A percentile compares a stretch with the other conserved stretches of the same genome.
Conservation (phyloP, 371 early-diverging fungal species). For the Mortierella sp. region DNA sequence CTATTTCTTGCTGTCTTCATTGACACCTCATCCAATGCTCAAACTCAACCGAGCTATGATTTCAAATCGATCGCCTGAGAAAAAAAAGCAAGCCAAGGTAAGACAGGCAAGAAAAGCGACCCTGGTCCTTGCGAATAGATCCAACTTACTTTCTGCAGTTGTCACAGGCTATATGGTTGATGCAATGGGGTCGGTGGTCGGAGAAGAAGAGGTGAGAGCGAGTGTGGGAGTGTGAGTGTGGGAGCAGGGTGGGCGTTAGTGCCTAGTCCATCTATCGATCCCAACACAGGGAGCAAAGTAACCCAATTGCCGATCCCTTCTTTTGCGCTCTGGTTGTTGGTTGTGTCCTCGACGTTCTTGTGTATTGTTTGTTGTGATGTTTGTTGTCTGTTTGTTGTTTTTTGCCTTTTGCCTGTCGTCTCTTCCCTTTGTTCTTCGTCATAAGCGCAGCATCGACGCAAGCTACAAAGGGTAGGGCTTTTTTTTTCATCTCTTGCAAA, state of each 20-base stretch:
- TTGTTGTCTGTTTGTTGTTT: not conserved
- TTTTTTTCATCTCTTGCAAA: too few relatives aligned
- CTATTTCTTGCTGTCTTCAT: not conserved
- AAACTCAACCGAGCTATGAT: not conserved
- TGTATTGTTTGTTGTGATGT: not conserved
- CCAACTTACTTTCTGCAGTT: slow-evolving; percentile 55
- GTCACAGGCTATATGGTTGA: slow-evolving; percentile 42
- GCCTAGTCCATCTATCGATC: not conserved
- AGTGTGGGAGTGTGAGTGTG: not conserved
- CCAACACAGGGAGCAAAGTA: not conserved
- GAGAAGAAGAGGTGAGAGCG: not conserved
- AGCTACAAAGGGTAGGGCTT: not conserved
- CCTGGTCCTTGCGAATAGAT: not conserved
- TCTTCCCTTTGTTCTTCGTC: too few relatives aligned
- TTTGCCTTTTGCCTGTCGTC: too few relatives aligned
- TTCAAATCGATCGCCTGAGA: not conserved
- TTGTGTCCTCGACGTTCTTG: not conserved
- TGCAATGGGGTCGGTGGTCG: not conserved
- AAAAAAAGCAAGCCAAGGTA: not conserved
- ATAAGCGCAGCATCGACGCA: not conserved
- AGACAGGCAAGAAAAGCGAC: not conserved
- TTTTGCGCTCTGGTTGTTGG: not conserved
- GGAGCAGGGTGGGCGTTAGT: not conserved
- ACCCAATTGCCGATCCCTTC: not conserved
- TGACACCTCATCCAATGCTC: not conserved